Base-by-base conservation (phyloP, 768 basidiomycete genomes). In the Lentinula sp. region DNA sequence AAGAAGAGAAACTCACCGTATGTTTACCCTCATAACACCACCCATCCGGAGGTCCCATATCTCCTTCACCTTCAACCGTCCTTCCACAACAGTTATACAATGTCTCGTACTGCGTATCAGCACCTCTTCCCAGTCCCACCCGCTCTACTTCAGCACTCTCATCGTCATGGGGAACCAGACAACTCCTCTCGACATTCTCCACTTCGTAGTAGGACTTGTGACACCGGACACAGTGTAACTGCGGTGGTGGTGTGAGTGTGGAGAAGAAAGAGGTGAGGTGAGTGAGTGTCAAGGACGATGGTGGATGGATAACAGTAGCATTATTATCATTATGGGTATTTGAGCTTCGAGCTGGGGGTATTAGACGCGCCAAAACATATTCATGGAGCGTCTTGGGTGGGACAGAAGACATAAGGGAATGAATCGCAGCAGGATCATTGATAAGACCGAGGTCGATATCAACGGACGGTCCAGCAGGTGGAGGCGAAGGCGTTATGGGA, bases 21-120 rank as follows among this genome's bases (percentile, higher is more conserved):
- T 93, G 90, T 70, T 80, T 82, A 3, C 90, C 90, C 70, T 92
- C 89, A 66, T 91, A 92, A 67, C 90, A 93, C 89, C 89, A 93
- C 1, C 90, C 91, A 68, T 91, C 88, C 1, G 90, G 91, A 1
- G 91, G 90, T 0, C 90, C 90, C 74, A 87, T 87, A 63, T 89
- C 87, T 1, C 91, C 90, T 64, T 87, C 84, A 0, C 90, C 90
- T 28, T 89, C 85, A 5, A 85, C 86, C 0, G 82, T 86, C 67
- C 80, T 77, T 7, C 82, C 87, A 70, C 90, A 93, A 73, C 91
- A 93, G 2, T 81, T 83, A 82, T 84, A 93, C 1, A 85, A 73
- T 0, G 90, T 79, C 73, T 83, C 78, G 61, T 79, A 80, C 54
- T 74, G 69, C 2, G 72, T 72, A 15, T 73, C 71, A 35, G 67